Evolutionary conservation across 1,284 basidiomycete species (phyloP), one percentile per base, ranked within the genome.

Genomic region (Schizophyllum commune): DNA sequence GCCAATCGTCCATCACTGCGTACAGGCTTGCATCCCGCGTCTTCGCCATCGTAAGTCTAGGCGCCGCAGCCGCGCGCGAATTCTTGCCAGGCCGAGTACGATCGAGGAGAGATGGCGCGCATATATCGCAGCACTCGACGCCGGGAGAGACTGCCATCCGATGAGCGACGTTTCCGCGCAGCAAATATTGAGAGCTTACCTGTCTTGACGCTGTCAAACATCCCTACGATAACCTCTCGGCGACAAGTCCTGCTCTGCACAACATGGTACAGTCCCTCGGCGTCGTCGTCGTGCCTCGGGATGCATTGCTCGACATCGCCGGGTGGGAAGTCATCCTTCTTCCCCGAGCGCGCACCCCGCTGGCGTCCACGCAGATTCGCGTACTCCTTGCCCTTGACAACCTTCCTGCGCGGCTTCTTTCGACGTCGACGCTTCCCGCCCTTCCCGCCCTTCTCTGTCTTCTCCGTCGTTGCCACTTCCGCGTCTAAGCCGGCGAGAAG

Each of bases 111-210:
- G 20, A 17, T 5, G 69, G 67, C 17, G 55, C 20, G 58, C 70
- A 71, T 0, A 68, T 58, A 60, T 71, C 69, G 47, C 70, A 71
- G 60, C 69, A 71, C 9, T 66, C 60, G 17, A 58, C 61, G 20
- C 34, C 15, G 3, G 20, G 3, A 6, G 57, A 39, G 8, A 22
- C 57, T 60, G 22, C 54, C 39, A 19, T 5, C 34, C n/a, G n/a
- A n/a, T 51, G 47, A n/a, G 47, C n/a, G 11, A 11, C 47, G n/a
- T 51, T 51, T 56, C 22, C 32, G 7, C 15, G n/a, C 4, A 5
- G 4, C 9, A 4, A 7, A 33, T 17, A 11, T 52, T 15, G 27
- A 8, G 7, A 15, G 57, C 53, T 22, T 47, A 56, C 58, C 19
- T 47, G 20, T 39, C 22, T 17, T 39, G n/a, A 8, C 55, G 52